Evolutionary conservation across 495 filamentous ascomycete genomes (phyloP).

Genomic region (Bombardia bombarda): DNA sequence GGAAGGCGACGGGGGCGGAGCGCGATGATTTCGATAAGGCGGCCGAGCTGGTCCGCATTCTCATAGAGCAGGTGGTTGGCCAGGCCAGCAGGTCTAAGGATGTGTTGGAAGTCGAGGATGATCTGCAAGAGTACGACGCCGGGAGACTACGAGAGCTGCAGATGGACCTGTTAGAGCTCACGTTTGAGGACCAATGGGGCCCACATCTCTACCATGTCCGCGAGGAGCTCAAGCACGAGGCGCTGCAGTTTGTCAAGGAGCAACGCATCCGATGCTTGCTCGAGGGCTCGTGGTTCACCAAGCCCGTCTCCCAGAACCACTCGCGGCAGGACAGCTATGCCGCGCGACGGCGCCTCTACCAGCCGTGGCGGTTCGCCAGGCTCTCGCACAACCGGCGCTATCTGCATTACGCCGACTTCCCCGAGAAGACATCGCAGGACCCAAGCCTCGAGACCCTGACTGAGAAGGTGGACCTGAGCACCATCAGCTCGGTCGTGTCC

Average conservation of each 20-base stretch:
- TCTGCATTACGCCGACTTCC: slow-evolving; percentile 88
- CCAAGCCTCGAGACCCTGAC: slow-evolving; percentile 66
- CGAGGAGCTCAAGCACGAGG: slow-evolving; percentile 88
- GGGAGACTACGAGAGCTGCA: slow-evolving; percentile 73
- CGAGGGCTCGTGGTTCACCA: slow-evolving; percentile 84
- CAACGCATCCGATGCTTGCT: slow-evolving; percentile 90
- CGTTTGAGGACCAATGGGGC: slow-evolving; percentile 92
- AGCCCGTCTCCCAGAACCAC: slow-evolving; percentile 28
- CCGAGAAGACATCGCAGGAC: slow-evolving; percentile 50
- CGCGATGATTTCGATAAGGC: slow-evolving; percentile 86
- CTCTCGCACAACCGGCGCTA: slow-evolving; percentile 86
- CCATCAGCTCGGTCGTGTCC: slow-evolving; percentile 85
- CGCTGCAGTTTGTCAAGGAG: slow-evolving; percentile 91
- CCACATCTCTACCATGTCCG: slow-evolving; percentile 81
- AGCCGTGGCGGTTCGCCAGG: slow-evolving; percentile 72
- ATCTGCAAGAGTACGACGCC: slow-evolving; percentile 75
- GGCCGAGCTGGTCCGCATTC: slow-evolving; percentile 77
- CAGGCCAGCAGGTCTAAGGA: slow-evolving; percentile 77
- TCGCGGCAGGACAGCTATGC: slow-evolving; percentile 19
- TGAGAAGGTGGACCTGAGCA: slow-evolving; percentile 84
- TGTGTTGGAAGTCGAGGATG: slow-evolving; percentile 81
- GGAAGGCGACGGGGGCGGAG: slow-evolving; percentile 81
- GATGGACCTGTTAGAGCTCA: slow-evolving; percentile 85
- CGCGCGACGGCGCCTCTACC: slow-evolving; percentile 28
- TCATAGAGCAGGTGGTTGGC: slow-evolving; percentile 89